These are phyloP conservation scores for Laburnicola sp. DNA, from an alignment of 2,329 filamentous ascomycete genomes.

Conservation along the genomic window DNA sequence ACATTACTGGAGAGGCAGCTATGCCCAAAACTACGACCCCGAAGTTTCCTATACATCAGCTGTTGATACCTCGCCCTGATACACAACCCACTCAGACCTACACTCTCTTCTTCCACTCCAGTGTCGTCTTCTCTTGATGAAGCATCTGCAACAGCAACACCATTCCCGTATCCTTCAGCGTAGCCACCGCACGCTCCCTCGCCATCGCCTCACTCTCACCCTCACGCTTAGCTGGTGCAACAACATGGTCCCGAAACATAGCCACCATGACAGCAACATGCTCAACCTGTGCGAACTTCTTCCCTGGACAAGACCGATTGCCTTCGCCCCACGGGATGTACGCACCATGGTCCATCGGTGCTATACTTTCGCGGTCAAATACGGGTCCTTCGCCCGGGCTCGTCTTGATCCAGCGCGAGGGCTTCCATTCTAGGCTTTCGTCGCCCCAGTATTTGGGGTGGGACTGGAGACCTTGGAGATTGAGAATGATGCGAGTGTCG, in stretches of 20 bases:
- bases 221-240: not conserved
- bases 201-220: constrained; percentile 5
- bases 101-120: constrained; percentile 7
- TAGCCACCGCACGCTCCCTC: constrained; percentile 1
- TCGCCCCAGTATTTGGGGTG: constrained; percentile 38
- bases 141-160: constrained; percentile 21
- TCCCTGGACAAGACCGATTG: constrained; percentile 34
- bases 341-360: not conserved
- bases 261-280: constrained; percentile 36
- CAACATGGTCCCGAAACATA: constrained; percentile 22
- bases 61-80: no score
- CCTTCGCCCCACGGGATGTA: constrained; percentile 37
- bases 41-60: no score
- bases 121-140: constrained; percentile 13
- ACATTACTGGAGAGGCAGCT: no score
- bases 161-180: constrained; percentile 16
- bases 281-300: constrained; percentile 44
- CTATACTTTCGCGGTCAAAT: not conserved
- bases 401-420: constrained; percentile 33
- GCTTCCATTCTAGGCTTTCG: constrained; percentile 35
- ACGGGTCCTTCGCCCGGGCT: not conserved
- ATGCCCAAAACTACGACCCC: no score
- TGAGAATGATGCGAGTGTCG: constrained; percentile 15
- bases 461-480: constrained; percentile 31
- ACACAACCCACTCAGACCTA: no score